These are phyloP conservation scores for Penicillium lagena DNA, from an alignment of 495 filamentous ascomycete genomes.

Conservation along the genomic window DNA sequence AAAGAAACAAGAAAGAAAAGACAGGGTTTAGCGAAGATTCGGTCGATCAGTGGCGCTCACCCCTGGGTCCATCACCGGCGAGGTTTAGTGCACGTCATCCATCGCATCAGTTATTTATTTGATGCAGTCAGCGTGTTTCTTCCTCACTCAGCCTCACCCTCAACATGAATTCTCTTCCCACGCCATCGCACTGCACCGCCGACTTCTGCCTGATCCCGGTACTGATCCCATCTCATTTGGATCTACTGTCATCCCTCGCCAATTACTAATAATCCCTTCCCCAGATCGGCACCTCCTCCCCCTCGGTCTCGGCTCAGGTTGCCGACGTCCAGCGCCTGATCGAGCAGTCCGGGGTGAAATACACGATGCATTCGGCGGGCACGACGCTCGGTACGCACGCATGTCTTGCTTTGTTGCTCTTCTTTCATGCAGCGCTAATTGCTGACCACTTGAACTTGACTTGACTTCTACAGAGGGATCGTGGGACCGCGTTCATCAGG, in stretches of 20 bases:
- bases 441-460: not conserved
- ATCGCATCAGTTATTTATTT: too few relatives aligned
- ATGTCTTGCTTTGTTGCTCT: not conserved
- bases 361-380: slow-evolving; percentile 86
- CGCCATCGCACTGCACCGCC: slow-evolving; percentile 61
- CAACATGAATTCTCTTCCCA: slow-evolving; percentile 39
- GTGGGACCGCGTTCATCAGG: slow-evolving; percentile 82
- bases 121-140: not conserved
- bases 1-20: too few relatives aligned
- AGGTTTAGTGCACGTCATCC: too few relatives aligned
- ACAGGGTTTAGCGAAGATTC: slow-evolving; percentile 20
- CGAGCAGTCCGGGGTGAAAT: slow-evolving; percentile 67
- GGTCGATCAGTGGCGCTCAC: slow-evolving; percentile 18
- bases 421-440: not conserved
- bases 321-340: slow-evolving; percentile 87
- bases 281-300: slow-evolving; percentile 72
- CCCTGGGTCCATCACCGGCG: slow-evolving; percentile 7
- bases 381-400: slow-evolving; percentile 75
- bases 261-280: not conserved
- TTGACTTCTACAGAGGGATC: slow-evolving; percentile 59
- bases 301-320: slow-evolving; percentile 81
- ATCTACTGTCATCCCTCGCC: too few relatives aligned
- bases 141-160: not conserved
- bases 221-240: not conserved
- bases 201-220: slow-evolving; percentile 85